Evolutionary conservation across 176 grass and related monocot genomes (phyloP).

Genomic region (Oryza meridionalis): DNA sequence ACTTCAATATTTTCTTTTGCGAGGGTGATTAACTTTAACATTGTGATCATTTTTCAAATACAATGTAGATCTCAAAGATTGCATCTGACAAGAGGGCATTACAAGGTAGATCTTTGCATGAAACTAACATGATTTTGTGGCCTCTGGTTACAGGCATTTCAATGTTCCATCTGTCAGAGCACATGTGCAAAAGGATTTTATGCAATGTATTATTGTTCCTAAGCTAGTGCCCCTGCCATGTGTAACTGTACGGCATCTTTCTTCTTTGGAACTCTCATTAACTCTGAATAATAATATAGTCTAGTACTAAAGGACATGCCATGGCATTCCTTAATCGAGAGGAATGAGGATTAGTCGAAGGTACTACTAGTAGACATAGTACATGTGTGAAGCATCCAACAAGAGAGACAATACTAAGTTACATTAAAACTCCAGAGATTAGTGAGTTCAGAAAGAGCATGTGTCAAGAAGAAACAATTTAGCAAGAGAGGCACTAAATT

Average conservation of each 20-base stretch:
- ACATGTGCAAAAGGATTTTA: constrained; percentile 23
- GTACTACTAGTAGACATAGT: neutral
- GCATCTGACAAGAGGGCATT: neutral
- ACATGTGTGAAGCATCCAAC: constrained; percentile 25
- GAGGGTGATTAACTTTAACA: neutral
- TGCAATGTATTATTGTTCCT: neutral
- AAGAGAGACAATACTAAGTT: neutral
- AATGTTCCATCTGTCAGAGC: neutral
- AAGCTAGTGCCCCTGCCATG: constrained; percentile 9
- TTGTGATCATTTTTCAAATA: neutral
- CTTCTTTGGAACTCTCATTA: constrained; percentile 6
- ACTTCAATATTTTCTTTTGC: too few relatives aligned
- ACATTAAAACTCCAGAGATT: neutral
- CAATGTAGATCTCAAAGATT: neutral
- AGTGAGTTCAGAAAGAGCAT: neutral
- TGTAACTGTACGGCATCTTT: constrained; percentile 15
- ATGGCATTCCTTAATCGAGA: constrained; percentile 2
- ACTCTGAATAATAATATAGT: neutral
- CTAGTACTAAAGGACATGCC: neutral
- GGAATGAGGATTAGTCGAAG: neutral
- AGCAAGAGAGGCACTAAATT: neutral
- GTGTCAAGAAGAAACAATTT: neutral
- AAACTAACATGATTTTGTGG: neutral
- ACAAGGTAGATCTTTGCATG: neutral
- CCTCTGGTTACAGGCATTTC: neutral